Evolutionary conservation across 176 grass and related monocot species (phyloP), one percentile per base, ranked within the genome.

Genomic region (Paspalum vaginatum): DNA sequence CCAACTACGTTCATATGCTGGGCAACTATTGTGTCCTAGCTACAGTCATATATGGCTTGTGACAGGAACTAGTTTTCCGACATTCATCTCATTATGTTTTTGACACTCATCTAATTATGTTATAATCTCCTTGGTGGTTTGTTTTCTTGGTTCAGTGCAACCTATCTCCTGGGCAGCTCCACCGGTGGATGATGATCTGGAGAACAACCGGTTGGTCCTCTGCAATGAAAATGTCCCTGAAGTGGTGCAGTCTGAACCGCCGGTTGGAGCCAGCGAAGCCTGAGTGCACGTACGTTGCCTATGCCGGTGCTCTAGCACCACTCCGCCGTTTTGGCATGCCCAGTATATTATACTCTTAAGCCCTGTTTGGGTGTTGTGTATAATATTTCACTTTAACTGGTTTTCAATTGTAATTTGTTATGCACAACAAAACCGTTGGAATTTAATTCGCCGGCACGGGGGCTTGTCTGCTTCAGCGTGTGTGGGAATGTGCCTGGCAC

Each of bases 141-240:
- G 32, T 32, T 77, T 70, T 70, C 79, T 76, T 75, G 24, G 13
- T 53, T 15, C 79, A 77, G 79, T 39, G 65, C 64, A 70, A 76
- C 65, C 84, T 20, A 16, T 86, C 63, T 10, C 76, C 32, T 74
- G 18, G 18, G 69, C 25, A 58, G 39, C 51, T 16, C 76, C 78
- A 39, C 64, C 13, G 10, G 8, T 6, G 26, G 75, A 64, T 44
- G 66, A 3, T 37, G 47, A 55, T 15, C 16, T 5, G 0, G 21
- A 25, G 11, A 56, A 52, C 32, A 42, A 75, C 20, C 17, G 37
- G 27, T 4, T 68, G 21, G 32, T 61, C 11, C 12, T 17, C 0
- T 61, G 61, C 57, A 21, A 43, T 5, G 72, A 40, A 7, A 37
- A 42, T 22, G 68, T 2, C 1, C 27, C 5, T 41, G 44, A 72